Evolutionary conservation across 352 stramenopile species (phyloP).

Genomic region (Globisporangium perplexum): DNA sequence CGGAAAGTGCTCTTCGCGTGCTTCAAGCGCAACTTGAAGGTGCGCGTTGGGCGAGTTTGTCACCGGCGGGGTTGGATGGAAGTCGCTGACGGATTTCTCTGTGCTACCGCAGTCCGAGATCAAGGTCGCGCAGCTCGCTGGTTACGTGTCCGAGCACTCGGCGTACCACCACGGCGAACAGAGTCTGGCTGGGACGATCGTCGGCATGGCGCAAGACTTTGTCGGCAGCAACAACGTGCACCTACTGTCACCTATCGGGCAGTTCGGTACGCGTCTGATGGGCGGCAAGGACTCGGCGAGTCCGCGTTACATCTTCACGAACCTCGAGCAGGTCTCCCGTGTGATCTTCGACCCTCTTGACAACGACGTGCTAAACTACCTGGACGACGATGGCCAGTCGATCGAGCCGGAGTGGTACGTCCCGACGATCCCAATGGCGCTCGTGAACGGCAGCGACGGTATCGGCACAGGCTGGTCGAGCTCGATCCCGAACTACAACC

Average conservation of each 20-base stretch:
- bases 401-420: constrained; percentile 93
- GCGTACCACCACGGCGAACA: constrained; percentile 98
- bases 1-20: constrained; percentile 97
- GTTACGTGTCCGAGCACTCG: constrained; percentile 97
- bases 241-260: constrained; percentile 92
- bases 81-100: not conserved
- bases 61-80: no score
- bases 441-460: constrained; percentile 96
- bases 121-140: constrained; percentile 93
- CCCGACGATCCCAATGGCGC: constrained; percentile 95
- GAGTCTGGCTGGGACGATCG: constrained; percentile 93
- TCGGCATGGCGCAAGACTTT: constrained; percentile 98
- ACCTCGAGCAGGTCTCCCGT: constrained; percentile 82
- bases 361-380: constrained; percentile 87
- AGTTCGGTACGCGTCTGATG: constrained; percentile 97
- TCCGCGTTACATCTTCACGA: constrained; percentile 94
- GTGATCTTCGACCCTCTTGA: constrained; percentile 86
- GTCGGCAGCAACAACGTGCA: constrained; percentile 98
- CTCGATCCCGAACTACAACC: constrained; percentile 91
- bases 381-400: constrained; percentile 89
- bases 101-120: constrained; percentile 45
- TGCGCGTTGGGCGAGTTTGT: constrained; percentile 16
- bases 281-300: constrained; percentile 95
- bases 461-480: constrained; percentile 97
- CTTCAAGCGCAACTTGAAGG: constrained; percentile 97